Percentiles rank a stretch among this genome's conserved stretches.
Evolutionary conservation across 2,329 filamentous ascomycete species (phyloP).

Genomic region (Ophiostoma quercus): DNA sequence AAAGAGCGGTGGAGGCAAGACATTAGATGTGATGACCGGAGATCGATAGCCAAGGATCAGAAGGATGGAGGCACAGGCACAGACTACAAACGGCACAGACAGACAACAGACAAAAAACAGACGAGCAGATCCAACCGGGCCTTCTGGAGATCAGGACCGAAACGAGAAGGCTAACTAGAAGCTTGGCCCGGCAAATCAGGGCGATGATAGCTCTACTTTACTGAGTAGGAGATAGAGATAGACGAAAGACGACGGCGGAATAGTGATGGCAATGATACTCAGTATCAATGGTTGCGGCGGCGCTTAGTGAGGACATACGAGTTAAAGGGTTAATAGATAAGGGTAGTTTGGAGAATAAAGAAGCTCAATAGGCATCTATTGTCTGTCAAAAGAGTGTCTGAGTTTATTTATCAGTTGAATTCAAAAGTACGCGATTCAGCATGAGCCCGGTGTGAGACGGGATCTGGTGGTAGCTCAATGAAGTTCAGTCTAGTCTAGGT

Average conservation of each 20-base stretch:
- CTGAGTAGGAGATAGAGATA: too few species aligned
- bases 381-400: not conserved
- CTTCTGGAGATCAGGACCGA: not conserved
- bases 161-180: constrained; percentile 6
- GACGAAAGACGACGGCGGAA: not conserved
- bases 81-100: not conserved
- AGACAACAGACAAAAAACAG: not conserved
- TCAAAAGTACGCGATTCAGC: not conserved
- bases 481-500: too few species aligned
- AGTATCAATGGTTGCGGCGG: too few species aligned
- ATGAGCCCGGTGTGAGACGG: not conserved
- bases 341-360: not conserved
- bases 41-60: not conserved
- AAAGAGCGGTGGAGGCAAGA: constrained; percentile 14
- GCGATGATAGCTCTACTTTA: too few species aligned
- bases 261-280: too few species aligned
- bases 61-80: not conserved
- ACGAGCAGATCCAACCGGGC: not conserved
- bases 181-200: not conserved
- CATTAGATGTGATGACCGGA: not conserved
- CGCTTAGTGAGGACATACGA: not conserved
- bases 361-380: not conserved
- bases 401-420: not conserved
- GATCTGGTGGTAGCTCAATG: not conserved
- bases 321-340: not conserved